Evolutionary conservation across 2,329 filamentous ascomycete genomes (phyloP).

Genomic region (Epichloe coenophiala): DNA sequence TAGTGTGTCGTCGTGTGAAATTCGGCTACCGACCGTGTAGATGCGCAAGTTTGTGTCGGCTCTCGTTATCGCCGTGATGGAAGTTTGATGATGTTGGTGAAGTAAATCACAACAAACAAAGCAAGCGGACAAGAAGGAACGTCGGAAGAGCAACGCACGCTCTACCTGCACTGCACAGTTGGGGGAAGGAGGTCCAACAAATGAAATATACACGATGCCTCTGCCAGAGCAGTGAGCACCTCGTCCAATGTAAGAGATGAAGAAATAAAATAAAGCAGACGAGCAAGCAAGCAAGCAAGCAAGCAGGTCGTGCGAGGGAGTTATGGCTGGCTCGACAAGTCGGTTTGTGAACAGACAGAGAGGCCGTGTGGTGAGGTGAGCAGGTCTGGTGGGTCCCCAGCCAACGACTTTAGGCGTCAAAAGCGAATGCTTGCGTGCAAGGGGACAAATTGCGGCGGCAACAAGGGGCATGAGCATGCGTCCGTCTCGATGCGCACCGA

Average conservation of each 20-base stretch:
- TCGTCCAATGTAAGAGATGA: slow-evolving; percentile 1
- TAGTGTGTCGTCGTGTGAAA: not conserved
- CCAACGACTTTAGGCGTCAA: slow-evolving; percentile 2
- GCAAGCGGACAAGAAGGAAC: not conserved
- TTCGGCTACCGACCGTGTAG: not conserved
- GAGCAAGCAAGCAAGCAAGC: too few species aligned
- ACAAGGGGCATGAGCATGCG: not conserved
- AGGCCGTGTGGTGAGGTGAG: not conserved
- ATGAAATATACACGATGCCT: not conserved
- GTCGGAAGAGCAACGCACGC: not conserved
- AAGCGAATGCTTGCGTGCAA: not conserved
- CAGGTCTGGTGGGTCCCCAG: slow-evolving; percentile 1
- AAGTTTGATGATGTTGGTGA: not conserved
- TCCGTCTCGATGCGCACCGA: not conserved
- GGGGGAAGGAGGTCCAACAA: not conserved
- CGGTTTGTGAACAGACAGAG: not conserved
- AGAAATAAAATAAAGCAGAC: slow-evolving; percentile 3
- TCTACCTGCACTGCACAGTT: not conserved
- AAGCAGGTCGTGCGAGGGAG: slow-evolving; percentile 1
- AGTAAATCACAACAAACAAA: slow-evolving; percentile 1
- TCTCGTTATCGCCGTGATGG: not conserved
- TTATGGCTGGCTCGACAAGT: not conserved
- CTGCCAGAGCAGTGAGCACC: not conserved
- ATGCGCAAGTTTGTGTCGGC: not conserved
- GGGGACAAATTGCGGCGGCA: too few species aligned